Percentiles rank a stretch among this genome's conserved stretches.
These are phyloP conservation scores for Euphrasia confusa DNA, from an alignment of 257 asterid species.

Conservation along the genomic window DNA sequence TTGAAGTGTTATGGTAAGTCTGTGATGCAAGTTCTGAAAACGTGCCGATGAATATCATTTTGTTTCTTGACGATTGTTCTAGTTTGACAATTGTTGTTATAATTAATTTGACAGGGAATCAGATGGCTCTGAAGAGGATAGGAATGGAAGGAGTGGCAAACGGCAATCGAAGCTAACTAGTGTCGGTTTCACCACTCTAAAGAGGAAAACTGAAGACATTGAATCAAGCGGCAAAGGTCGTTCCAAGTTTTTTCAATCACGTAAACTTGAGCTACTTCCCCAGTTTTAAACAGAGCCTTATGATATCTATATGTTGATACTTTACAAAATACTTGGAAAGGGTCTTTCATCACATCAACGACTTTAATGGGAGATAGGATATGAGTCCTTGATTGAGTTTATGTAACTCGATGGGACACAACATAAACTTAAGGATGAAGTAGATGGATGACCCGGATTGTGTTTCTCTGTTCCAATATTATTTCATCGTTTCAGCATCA, in stretches of 20 bases:
- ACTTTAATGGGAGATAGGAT: too few species aligned
- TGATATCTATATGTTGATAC: neutral
- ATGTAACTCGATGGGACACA: too few species aligned
- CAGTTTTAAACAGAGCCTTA: constrained; percentile 42
- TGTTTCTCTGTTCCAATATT: too few species aligned
- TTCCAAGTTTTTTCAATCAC: constrained; percentile 89
- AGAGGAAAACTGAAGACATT: constrained; percentile 72
- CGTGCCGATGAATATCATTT: neutral
- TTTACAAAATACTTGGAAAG: too few species aligned
- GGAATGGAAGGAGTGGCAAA: constrained; percentile 40
- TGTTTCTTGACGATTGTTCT: constrained; percentile 5
- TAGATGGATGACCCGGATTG: too few species aligned
- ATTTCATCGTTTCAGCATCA: too few species aligned
- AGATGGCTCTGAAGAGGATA: constrained; percentile 59
- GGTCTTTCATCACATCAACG: too few species aligned
- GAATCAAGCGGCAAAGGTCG: constrained; percentile 83
- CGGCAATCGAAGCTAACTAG: constrained; percentile 69
- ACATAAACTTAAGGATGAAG: too few species aligned
- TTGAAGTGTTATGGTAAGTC: constrained; percentile 77
- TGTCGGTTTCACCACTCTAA: constrained; percentile 50
- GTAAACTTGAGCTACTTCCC: constrained; percentile 74
- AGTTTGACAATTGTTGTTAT: too few species aligned
- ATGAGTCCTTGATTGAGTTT: too few species aligned
- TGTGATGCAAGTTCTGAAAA: constrained; percentile 13
- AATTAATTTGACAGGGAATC: constrained; percentile 50